Evolutionary conservation across 2,329 filamentous ascomycete genomes (phyloP), one percentile per base, ranked within the genome.

Genomic region (Fusarium buharicum): DNA sequence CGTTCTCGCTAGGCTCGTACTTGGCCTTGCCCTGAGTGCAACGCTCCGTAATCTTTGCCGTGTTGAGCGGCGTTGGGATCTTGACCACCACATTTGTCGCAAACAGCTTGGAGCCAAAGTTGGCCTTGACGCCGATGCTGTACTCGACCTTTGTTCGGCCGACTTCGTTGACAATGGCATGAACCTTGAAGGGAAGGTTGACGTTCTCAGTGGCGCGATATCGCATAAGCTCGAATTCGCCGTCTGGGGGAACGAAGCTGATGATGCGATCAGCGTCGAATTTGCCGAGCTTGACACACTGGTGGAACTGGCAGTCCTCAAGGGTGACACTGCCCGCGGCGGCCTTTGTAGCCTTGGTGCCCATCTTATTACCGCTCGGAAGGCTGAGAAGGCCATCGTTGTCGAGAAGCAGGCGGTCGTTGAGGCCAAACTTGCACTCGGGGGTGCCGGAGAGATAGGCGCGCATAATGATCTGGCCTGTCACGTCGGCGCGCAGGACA

Each of bases 191-290:
- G 0, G 95, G 96, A 14, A 99, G 82, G 74, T 99, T 99, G 74
- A 99, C 94, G 73, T 99, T 99, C 76, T 99, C 95, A 20, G 94
- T 98, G 11, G 95, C 93, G 48, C 96, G 92, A 78, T 99, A 99
- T 43, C 93, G 90, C 95, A 99, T 99, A 62, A 99, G 85, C 80
- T 99, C 95, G 76, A 99, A 99, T 74, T 97, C 94, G 67, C 95
- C 95, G 74, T 99, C 95, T 4, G 95, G 95, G 3, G 95, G 95
- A 33, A 99, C 89, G 76, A 99, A 97, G 57, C 90, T 95, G 76
- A 99, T 98, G 75, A 97, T 98, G 65, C 95, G 86, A 78, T 99
- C 95, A 27, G 90, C 90, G 77, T 98, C 95, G 73, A 99, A 99
- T 74, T 96, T 96, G 66, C 94, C 93, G 27, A 99, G 84, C 80